These are phyloP conservation scores for Allium fistulosum DNA, from an alignment of 106 monocot species.

Conservation along the genomic window DNA sequence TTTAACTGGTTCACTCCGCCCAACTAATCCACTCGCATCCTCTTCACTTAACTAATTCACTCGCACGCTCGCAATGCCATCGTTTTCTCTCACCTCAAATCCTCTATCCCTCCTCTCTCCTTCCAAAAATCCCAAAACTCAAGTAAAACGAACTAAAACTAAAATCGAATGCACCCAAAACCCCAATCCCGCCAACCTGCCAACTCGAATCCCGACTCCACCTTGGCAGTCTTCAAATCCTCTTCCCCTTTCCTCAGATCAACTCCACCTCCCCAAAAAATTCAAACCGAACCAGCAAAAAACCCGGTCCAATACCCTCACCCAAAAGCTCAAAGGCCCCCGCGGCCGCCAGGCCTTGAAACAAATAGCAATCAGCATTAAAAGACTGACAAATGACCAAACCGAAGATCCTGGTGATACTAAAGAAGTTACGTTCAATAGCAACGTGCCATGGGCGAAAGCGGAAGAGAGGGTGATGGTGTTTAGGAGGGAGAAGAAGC, in stretches of 20 bases:
- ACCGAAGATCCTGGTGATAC: not conserved
- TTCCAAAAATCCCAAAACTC: not conserved
- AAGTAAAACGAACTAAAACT: not conserved
- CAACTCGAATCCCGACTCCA: conserved; percentile 34
- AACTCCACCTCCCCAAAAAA: conserved; percentile 25
- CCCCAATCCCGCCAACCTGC: not conserved
- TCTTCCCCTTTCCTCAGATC: conserved; percentile 28
- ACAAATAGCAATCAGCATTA: conserved; percentile 40
- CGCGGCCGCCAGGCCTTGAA: conserved; percentile 48
- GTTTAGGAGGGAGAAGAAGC: conserved; percentile 61
- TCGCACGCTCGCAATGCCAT: not conserved
- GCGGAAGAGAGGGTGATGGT: conserved; percentile 23
- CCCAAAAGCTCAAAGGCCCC: conserved; percentile 43
- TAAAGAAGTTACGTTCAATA: not conserved
- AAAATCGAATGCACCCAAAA: not conserved
- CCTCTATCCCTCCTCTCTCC: not conserved
- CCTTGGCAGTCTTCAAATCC: conserved; percentile 60
- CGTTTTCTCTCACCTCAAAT: not conserved
- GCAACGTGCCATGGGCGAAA: conserved; percentile 45
- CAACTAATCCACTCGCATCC: too few species aligned
- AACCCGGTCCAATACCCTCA: conserved; percentile 21
- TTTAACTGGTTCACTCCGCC: too few species aligned
- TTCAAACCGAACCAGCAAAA: conserved; percentile 4
- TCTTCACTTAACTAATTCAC: too few species aligned
- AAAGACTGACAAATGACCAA: conserved; percentile 21